phyloP scores from a whole-genome alignment of 1,284 basidiomycete genomes.

The Leccinum fallax region DNA sequence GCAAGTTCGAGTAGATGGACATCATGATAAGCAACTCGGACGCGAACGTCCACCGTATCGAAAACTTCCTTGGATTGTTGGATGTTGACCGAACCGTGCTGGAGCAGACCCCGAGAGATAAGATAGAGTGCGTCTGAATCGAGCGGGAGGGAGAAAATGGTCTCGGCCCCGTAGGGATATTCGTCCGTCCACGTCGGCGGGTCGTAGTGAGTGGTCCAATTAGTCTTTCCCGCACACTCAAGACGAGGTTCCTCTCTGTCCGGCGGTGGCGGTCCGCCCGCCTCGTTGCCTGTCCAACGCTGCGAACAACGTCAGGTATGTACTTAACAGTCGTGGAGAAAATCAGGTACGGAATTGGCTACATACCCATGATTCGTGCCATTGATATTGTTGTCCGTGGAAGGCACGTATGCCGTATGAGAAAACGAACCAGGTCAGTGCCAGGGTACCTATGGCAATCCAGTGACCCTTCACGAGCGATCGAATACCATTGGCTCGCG shows the following conservation, averaged over 20 bases:
- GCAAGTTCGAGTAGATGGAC: constrained; percentile 32
- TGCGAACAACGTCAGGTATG: constrained; percentile 3
- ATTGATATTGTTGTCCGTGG: not conserved
- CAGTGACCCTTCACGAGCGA: constrained; percentile 12
- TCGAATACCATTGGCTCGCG: not conserved
- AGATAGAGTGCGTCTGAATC: constrained; percentile 40
- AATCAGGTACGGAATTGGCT: not conserved
- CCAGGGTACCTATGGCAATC: constrained; percentile 7
- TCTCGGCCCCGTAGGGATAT: constrained; percentile 30
- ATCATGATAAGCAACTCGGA: constrained; percentile 36
- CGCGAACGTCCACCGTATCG: constrained; percentile 36
- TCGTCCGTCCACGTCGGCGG: constrained; percentile 27
- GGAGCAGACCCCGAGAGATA: constrained; percentile 37
- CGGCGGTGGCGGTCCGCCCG: not conserved
- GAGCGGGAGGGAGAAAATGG: constrained; percentile 40
- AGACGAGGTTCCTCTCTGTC: constrained; percentile 1
- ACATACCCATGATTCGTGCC: constrained; percentile 16
- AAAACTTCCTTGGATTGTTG: constrained; percentile 29
- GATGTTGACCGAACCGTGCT: constrained; percentile 38
- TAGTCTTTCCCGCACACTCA: constrained; percentile 20
- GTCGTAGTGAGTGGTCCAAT: constrained; percentile 30
- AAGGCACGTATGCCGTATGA: constrained; percentile 13
- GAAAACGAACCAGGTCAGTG: constrained; percentile 17
- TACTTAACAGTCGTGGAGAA: not conserved
- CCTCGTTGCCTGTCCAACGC: constrained; percentile 3